Evolutionary conservation across 176 grass and related monocot species (phyloP), one percentile per base, ranked within the genome.

Genomic region (Paspalum vaginatum): DNA sequence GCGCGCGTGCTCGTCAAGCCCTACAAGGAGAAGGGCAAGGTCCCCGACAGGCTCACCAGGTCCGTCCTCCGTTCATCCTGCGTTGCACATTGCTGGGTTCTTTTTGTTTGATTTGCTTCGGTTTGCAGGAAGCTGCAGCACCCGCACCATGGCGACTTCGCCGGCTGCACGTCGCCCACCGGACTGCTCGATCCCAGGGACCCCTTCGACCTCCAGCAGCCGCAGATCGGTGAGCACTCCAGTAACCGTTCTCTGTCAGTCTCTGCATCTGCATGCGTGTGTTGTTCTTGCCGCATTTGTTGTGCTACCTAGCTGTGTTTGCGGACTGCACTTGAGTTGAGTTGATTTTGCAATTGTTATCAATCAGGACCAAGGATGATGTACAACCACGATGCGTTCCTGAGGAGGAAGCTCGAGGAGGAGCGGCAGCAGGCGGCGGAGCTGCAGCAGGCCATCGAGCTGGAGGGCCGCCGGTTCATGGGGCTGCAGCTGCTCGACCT

Each of bases 11-110:
- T 97, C 67, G 94, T 97, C 71, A 97, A 97, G 85, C 94, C 94
- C 2, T 97, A 97, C 84, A 97, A 97, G 86, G 91, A 97, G 65
- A 97, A 97, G 86, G 94, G 84, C 83, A 97, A 87, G 90, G 86
- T 91, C 69, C 88, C 88, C 59, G 91, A 93, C 78, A 97, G 88
- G 89, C 89, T 91, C 86, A 93, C 89, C 86, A 93, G 94, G 91
- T 74, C 73, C 61, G 86, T 18, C 32, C 32, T 32, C 32, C 32
- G 2, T 32, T 3, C 32, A 3, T 43, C 21, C 0, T n/a, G 7
- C 38, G 25, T 16, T 17, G 9, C 25, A 5, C 45, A 21, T 56
- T 56, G 41, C 17, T n/a, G 12, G 12, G 50, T 41, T 37, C 60
- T 3, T 9, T 49, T 62, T 54, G 16, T 67, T 25, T 50, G 24